phyloP scores from a whole-genome alignment of 805 yeast genomes.

The Wickerhamiella kazuoi region DNA sequence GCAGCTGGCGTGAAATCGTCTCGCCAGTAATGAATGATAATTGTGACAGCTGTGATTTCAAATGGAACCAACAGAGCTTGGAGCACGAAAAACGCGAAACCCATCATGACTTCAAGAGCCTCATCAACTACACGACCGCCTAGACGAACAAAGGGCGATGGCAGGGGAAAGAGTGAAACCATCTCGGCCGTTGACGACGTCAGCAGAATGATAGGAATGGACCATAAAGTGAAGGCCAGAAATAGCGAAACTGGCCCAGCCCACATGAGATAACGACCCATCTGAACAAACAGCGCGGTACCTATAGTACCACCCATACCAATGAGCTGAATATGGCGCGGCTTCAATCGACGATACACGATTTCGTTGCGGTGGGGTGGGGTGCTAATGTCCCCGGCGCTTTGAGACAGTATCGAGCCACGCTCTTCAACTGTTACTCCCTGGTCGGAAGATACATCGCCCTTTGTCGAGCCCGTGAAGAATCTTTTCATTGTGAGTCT shows the following conservation, averaged over 20 bases:
- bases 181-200: slow-evolving; percentile 63
- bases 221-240: slow-evolving; percentile 55
- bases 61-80: slow-evolving; percentile 67
- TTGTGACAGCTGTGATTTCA: slow-evolving; percentile 65
- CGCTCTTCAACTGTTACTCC: not conserved
- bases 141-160: slow-evolving; percentile 59
- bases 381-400: not conserved
- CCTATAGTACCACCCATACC: slow-evolving; percentile 18
- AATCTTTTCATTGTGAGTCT: too few relatives aligned
- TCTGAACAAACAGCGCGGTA: slow-evolving; percentile 14
- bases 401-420: not conserved
- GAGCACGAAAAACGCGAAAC: slow-evolving; percentile 65
- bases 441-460: not conserved
- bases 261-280: slow-evolving; percentile 30
- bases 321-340: slow-evolving; percentile 31
- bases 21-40: slow-evolving; percentile 68
- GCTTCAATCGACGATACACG: not conserved
- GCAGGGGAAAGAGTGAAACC: slow-evolving; percentile 57
- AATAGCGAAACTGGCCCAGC: slow-evolving; percentile 59
- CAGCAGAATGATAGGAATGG: slow-evolving; percentile 46
- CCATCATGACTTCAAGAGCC: slow-evolving; percentile 55
- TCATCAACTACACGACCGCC: slow-evolving; percentile 64
- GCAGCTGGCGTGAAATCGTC: slow-evolving; percentile 58
- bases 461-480: too few relatives aligned
- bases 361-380: not conserved